A percentile compares a stretch with the other conserved stretches of the same genome.
Evolutionary conservation across 495 filamentous ascomycete species (phyloP).

Genomic region (Trypethelium eluteriae): DNA sequence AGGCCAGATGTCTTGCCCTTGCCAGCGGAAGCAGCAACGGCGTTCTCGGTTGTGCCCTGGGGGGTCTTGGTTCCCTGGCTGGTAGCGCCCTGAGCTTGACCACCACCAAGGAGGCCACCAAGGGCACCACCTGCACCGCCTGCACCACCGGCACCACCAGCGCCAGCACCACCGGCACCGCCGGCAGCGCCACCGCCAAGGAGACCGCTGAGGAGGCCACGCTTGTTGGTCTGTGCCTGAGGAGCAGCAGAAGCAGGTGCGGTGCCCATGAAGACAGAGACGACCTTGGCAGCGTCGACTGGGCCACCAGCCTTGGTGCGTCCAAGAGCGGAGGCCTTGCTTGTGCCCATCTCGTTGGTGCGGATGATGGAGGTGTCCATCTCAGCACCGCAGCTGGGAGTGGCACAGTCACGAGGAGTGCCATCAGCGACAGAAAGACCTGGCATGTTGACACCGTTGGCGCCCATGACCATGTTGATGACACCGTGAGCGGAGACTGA

Average conservation of each 20-base stretch:
- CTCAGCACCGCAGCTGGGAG: constrained; percentile 42
- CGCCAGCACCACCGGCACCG: constrained; percentile 11
- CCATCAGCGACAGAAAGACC: constrained; percentile 42
- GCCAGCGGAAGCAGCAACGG: constrained; percentile 27
- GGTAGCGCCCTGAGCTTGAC: constrained; percentile 11
- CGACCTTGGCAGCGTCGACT: constrained; percentile 40
- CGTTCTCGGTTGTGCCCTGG: constrained; percentile 24
- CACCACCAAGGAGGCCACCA: neutral
- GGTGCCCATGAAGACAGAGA: constrained; percentile 33
- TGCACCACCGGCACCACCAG: constrained; percentile 11
- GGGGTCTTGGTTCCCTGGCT: constrained; percentile 25
- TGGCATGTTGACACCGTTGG: constrained; percentile 48
- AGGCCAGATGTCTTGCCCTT: constrained; percentile 35
- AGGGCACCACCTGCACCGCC: constrained; percentile 14
- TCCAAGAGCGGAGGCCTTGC: constrained; percentile 47
- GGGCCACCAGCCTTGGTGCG: constrained; percentile 51
- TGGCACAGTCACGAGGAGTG: constrained; percentile 50
- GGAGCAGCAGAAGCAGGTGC: constrained; percentile 11
- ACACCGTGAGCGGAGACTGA: constrained; percentile 42
- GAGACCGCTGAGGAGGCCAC: constrained; percentile 14
- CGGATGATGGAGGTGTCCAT: constrained; percentile 48
- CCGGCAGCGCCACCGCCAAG: constrained; percentile 20
- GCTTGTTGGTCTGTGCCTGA: constrained; percentile 19
- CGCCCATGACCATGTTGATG: constrained; percentile 44
- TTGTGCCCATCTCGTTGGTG: constrained; percentile 32